Percentiles rank a stretch among this genome's conserved stretches.
phyloP scores from a whole-genome alignment of 2,329 filamentous ascomycete species.

The Triangularia verruculosa region DNA sequence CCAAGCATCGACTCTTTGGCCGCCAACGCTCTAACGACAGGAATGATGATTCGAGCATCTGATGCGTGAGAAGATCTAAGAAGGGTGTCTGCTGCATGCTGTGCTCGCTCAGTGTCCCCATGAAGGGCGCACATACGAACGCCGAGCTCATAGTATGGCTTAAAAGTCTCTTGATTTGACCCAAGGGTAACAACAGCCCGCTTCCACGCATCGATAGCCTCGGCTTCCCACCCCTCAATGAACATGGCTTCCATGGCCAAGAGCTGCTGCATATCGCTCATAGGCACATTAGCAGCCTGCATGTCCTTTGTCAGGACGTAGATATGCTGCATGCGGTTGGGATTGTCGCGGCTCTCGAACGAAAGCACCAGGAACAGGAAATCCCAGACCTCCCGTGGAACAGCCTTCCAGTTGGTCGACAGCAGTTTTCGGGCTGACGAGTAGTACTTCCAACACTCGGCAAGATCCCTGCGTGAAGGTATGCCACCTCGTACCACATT shows the following conservation, averaged over 20 bases:
- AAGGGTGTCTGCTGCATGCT: conserved; percentile 53
- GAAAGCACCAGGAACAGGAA: conserved; percentile 63
- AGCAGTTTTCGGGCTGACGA: conserved; percentile 44
- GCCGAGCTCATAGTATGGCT: conserved; percentile 62
- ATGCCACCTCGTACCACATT: conserved; percentile 38
- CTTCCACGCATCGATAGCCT: conserved; percentile 64
- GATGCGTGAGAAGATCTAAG: conserved; percentile 43
- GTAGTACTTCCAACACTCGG: conserved; percentile 49
- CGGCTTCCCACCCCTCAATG: conserved; percentile 55
- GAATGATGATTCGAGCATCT: conserved; percentile 58
- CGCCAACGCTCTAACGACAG: conserved; percentile 67
- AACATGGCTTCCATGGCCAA: conserved; percentile 68
- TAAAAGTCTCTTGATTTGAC: conserved; percentile 44
- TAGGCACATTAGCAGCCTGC: conserved; percentile 51
- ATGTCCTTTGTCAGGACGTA: conserved; percentile 65
- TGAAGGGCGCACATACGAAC: conserved; percentile 59
- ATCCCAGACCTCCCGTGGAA: conserved; percentile 62
- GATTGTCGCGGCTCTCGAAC: conserved; percentile 47
- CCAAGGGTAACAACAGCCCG: conserved; percentile 54
- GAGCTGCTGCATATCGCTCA: conserved; percentile 59
- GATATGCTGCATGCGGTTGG: conserved; percentile 59
- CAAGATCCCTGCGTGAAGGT: conserved; percentile 28
- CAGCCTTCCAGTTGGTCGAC: conserved; percentile 45
- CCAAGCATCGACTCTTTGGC: conserved; percentile 47
- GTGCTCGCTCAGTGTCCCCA: conserved; percentile 58